phyloP scores from a whole-genome alignment of 2,329 filamentous ascomycete species.

The Pseudogymnoascus sp. region DNA sequence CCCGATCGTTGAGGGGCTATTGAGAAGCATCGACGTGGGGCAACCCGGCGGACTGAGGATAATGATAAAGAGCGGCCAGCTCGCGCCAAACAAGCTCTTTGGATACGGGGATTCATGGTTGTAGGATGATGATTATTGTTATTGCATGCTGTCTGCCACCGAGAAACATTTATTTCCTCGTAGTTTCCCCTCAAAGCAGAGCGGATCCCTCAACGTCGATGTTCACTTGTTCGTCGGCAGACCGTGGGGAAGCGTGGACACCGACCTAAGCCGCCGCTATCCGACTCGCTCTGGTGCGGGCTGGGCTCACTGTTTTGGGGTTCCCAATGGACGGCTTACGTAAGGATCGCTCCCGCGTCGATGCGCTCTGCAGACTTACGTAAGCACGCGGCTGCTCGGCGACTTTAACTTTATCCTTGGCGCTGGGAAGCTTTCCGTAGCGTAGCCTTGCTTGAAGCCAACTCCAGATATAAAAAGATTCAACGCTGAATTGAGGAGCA shows the following conservation, averaged over 20 bases:
- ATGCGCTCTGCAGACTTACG: not conserved
- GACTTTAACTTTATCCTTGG: not conserved
- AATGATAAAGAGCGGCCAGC: conserved; percentile 5
- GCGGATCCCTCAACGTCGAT: conserved; percentile 5
- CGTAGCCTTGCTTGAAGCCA: conserved; percentile 5
- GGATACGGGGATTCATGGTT: conserved; percentile 7
- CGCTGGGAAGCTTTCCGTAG: conserved; percentile 4
- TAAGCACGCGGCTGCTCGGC: not conserved
- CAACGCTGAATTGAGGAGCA: conserved; percentile 5
- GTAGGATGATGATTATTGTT: conserved; percentile 6
- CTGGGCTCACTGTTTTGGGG: not conserved
- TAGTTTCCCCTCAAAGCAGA: conserved; percentile 8
- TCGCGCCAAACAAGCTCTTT: conserved; percentile 4
- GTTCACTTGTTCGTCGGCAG: conserved; percentile 2
- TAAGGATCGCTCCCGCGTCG: not conserved
- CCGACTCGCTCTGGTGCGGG: not conserved
- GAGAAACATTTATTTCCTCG: conserved; percentile 7
- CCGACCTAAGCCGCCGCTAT: conserved; percentile 5
- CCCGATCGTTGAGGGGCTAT: not conserved
- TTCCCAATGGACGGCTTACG: not conserved
- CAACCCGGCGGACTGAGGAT: conserved; percentile 5
- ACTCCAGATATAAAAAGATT: not conserved
- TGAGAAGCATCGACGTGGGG: conserved; percentile 5
- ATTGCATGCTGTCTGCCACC: conserved; percentile 5
- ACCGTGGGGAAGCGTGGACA: conserved; percentile 7